phyloP scores from a whole-genome alignment of 2,329 filamentous ascomycete species.

The Hymenoscyphus salicellus region DNA sequence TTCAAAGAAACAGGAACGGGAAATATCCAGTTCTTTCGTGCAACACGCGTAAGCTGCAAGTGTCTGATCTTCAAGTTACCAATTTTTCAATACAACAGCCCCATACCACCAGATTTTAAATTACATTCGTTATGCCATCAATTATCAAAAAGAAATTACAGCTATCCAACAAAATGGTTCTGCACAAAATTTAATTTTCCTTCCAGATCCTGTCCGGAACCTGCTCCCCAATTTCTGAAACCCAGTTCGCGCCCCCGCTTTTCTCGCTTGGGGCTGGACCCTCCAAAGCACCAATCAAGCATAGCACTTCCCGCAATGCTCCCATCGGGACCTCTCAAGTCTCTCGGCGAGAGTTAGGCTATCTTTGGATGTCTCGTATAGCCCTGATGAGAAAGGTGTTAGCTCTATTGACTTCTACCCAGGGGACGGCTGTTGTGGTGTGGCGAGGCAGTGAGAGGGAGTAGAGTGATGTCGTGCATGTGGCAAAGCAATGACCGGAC shows the following conservation, averaged over 20 bases:
- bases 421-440: too few species aligned
- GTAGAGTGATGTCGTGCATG: not conserved
- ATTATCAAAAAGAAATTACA: not conserved
- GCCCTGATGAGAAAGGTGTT: not conserved
- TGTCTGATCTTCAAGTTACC: too few species aligned
- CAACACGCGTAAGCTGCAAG: too few species aligned
- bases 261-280: not conserved
- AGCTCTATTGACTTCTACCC: not conserved
- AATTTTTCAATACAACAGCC: too few species aligned
- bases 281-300: not conserved
- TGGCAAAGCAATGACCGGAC: not conserved
- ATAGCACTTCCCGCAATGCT: not conserved
- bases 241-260: not conserved
- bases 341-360: constrained; percentile 15
- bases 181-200: not conserved
- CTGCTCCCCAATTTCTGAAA: not conserved
- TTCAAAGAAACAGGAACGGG: too few species aligned
- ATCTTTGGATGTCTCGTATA: constrained; percentile 8
- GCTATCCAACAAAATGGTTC: not conserved
- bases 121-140: not conserved
- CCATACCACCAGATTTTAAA: not conserved
- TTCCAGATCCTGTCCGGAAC: not conserved
- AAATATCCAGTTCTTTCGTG: too few species aligned
- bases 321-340: constrained; percentile 15
- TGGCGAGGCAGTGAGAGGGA: too few species aligned